Evolutionary conservation across 2,329 filamentous ascomycete species (phyloP), one percentile per base, ranked within the genome.

Genomic region (Monosporascus ibericus): DNA sequence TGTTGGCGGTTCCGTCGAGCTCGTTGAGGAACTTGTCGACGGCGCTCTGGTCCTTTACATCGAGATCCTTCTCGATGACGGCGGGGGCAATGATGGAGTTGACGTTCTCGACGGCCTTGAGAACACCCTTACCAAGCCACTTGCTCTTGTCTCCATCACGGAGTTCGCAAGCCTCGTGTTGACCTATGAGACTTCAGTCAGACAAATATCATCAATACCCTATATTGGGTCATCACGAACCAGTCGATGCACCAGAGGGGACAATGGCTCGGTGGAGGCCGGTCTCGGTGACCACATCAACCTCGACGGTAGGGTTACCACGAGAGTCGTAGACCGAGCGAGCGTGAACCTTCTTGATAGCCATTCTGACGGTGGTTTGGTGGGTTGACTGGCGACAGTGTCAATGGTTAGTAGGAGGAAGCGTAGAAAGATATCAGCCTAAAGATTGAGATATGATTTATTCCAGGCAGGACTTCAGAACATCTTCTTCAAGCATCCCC

Each of bases 271-370:
- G 91, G 85, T 96, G 92, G 60, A 97, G 86, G 70, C 92, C 92
- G 67, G 88, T 95, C 80, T 95, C 90, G 66, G 92, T 96, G 77
- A 95, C 88, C 66, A 96, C 85, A 73, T 96, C 92, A 68, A 97
- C 92, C 83, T 97, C 92, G 70, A 96, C 92, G 72, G 94, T 99
- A 69, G 94, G 94, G 86, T 99, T 99, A 73, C 84, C 84, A 72
- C 94, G 92, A 74, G 94, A 97, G 84, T 99, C 94, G 85, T 92
- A 99, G 80, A 99, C 91, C 70, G 87, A 92, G 72, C 94, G 88
- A 70, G 88, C 89, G 83, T 92, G 88, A 72, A 94, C 83, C 82
- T 92, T 92, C 75, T 85, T 85, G 76, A 94, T 90, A 69, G 88
- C 79, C 94, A 99, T 99, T 63, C 71, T 92, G 76, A 65, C 27